Evolutionary conservation across 2,329 filamentous ascomycete genomes (phyloP), one percentile per base, ranked within the genome.

Genomic region (Sclerotinia sclerotiorum): DNA sequence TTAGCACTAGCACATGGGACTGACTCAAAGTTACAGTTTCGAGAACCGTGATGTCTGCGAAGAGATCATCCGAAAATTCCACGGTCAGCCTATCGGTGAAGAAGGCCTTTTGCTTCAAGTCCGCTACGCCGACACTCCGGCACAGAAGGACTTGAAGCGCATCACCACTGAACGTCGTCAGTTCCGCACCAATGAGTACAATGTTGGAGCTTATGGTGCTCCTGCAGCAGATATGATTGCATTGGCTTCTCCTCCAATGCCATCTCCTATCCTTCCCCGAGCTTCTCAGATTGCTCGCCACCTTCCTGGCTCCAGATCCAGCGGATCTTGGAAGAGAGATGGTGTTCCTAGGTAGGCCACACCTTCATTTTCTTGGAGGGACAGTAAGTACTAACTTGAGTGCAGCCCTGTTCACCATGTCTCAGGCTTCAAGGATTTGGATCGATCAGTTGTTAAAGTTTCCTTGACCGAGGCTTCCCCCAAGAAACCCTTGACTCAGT

Each of bases 171-270:
- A 97, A 78, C 92, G 94, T 69, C 93, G 95, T 70, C 93, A 97
- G 77, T 98, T 97, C 82, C 92, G 95, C 69, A 95, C 94, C 69
- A 95, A 95, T 69, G 95, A 98, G 82, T 98, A 98, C 81, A 94
- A 94, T 75, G 88, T 89, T 70, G 87, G 88, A 69, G 88, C 88
- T 55, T 90, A 90, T 74, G 88, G 88, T 70, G 88, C 86, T 69
- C 67, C 73, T 48, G 72, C 72, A 64, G 73, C 67, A 51, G 65
- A 68, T 15, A 63, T 68, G 65, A 65, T 74, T 15, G 70, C 74
- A 85, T 69, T 89, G 63, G 84, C 86, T 74, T 83, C 80, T 65
- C 82, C 84, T 15, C 80, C 80, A 66, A 82, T 84, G 46, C 58
- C 72, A 48, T 75, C 76, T 58, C 73, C 76, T 32, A 68, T 76